A percentile compares a stretch with the other conserved stretches of the same genome.
Evolutionary conservation across 331 rosid species (phyloP).

Genomic region (Telfairia occidentalis): DNA sequence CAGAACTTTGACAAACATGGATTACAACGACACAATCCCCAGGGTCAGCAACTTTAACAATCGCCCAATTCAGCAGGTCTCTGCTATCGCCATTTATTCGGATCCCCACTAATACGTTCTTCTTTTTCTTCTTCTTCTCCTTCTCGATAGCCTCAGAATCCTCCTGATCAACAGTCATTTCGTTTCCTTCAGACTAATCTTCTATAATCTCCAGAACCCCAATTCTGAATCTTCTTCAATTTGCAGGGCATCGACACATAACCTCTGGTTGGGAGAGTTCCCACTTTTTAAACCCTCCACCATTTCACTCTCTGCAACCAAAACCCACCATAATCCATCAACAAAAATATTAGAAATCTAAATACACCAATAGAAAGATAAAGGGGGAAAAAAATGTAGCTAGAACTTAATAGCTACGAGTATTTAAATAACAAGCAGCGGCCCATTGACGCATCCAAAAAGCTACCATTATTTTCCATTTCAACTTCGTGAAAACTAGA

Average conservation of each 20-base stretch:
- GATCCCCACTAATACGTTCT: slow-evolving; percentile 59
- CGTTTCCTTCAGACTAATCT: neutral
- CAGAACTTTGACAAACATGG: slow-evolving; percentile 52
- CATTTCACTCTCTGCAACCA: slow-evolving; percentile 15
- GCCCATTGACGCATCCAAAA: neutral
- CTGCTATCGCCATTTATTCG: slow-evolving; percentile 45
- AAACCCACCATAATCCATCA: neutral
- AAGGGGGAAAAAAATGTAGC: neutral
- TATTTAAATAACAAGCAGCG: slow-evolving; percentile 5
- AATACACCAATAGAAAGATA: neutral
- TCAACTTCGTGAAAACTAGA: neutral
- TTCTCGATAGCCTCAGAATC: slow-evolving; percentile 5
- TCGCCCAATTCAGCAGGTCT: slow-evolving; percentile 78
- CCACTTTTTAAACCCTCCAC: slow-evolving; percentile 3
- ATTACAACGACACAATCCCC: slow-evolving; percentile 74
- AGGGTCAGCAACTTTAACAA: slow-evolving; percentile 66
- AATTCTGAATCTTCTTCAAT: slow-evolving; percentile 4
- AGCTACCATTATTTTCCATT: neutral
- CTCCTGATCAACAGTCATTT: slow-evolving; percentile 11
- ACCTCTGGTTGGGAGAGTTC: neutral
- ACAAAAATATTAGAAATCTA: neutral
- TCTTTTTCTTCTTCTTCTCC: slow-evolving; percentile 2
- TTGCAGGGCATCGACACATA: neutral
- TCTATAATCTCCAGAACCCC: neutral
- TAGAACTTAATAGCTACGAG: neutral